Percentiles rank a stretch among this genome's conserved stretches.
Conservation (phyloP, 2,329 filamentous ascomycete genomes). For the Biscogniauxia mediterranea region DNA sequence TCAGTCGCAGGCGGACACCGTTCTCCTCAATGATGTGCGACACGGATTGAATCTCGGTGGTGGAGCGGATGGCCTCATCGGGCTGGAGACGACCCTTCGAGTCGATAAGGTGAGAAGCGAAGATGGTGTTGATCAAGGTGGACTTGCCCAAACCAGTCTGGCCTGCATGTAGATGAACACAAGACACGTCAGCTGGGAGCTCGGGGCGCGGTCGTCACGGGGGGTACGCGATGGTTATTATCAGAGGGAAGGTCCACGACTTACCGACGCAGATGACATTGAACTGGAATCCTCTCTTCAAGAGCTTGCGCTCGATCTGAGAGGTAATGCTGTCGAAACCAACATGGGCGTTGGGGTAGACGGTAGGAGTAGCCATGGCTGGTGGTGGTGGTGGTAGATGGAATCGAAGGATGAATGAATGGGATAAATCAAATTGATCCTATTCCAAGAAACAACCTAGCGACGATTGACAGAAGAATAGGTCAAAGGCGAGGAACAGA, state of each 20-base stretch:
- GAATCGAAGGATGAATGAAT: constrained; percentile 24
- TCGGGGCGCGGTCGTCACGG: constrained; percentile 1
- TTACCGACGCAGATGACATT: constrained; percentile 98
- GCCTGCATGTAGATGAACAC: constrained; percentile 53
- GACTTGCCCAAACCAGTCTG: constrained; percentile 99
- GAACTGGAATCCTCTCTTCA: constrained; percentile 99
- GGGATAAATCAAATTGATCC: constrained; percentile 32
- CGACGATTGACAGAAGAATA: constrained; percentile 30
- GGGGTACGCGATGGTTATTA: constrained; percentile 2
- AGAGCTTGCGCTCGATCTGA: constrained; percentile 98
- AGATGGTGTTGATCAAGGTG: constrained; percentile 99
- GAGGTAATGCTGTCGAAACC: constrained; percentile 99
- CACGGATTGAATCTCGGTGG: constrained; percentile 96
- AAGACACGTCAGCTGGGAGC: constrained; percentile 31
- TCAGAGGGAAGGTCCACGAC: constrained; percentile 48
- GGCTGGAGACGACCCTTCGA: constrained; percentile 93
- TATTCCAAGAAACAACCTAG: constrained; percentile 39
- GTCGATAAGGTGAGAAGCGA: constrained; percentile 98
- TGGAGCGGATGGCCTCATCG: constrained; percentile 89
- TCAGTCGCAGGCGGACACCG: constrained; percentile 91
- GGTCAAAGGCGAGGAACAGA: constrained; percentile 23
- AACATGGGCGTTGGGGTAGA: constrained; percentile 95
- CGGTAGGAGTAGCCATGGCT: constrained; percentile 67
- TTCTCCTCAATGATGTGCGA: constrained; percentile 99
- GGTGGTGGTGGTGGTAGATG: constrained; percentile 11